Evolutionary conservation across 1,139 yeast genomes (phyloP), one percentile per base, ranked within the genome.

Genomic region (Zhuliangozyma blackwelliae): DNA sequence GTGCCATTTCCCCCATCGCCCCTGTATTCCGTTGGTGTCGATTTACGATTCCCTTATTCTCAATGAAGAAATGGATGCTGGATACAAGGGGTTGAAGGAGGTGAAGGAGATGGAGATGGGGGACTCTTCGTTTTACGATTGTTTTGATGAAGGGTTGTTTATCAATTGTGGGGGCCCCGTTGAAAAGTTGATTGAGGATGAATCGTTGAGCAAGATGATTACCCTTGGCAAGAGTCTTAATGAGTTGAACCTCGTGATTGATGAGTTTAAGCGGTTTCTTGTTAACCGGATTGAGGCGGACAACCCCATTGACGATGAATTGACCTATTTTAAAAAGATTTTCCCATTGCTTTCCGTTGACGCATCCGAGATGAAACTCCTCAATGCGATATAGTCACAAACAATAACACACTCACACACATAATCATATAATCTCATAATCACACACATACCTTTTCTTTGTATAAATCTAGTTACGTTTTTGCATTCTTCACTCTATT

Each of bases 161-260:
- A 25, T 25, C 10, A 31, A 27, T 27, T 33, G 20, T 19, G 28
- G 28, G 10, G 22, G 25, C 28, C 21, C 25, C 38, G 39, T 35
- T 63, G 66, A 64, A 55, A 61, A 36, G 59, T 32, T 25, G 19
- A 33, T 37, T 16, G 19, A 31, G 25, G 36, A 33, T 25, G 19
- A n/a, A 10, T 20, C 27, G 10, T 38, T 16, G 38, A 44, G 38
- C 25, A 45, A 43, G 19, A 47, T 50, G 52, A 39, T 54, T 8
- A 61, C 75, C 41, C 63, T 81, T 25, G 90, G 89, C 7, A 70
- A 77, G 40, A 68, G 85, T n/a, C 54, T 84, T 38, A 77, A 77
- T 44, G 92, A 84, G 50, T 79, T 88, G 82, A 72, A 73, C 39
- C 37, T 47, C 3, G 57, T 71, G 28, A 79, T 81, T 23, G 65